These are phyloP conservation scores for Myrmaecium sp. DNA, from an alignment of 2,329 filamentous ascomycete species.

Conservation along the genomic window DNA sequence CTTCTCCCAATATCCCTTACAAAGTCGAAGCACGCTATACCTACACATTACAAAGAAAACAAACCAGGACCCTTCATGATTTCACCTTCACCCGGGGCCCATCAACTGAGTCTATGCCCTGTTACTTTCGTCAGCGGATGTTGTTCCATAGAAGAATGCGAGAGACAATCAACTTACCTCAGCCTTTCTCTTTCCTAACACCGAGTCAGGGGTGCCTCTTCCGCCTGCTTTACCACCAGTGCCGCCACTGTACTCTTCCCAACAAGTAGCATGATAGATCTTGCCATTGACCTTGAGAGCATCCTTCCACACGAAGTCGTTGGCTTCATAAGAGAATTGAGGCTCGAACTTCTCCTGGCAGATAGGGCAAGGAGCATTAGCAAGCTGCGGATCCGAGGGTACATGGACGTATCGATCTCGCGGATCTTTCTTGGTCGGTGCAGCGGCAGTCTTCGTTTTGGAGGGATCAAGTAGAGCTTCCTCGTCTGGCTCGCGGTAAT, in stretches of 20 bases:
- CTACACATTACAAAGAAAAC: too few species aligned
- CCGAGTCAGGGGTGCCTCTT: slow-evolving; percentile 17
- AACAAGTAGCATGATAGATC: slow-evolving; percentile 82
- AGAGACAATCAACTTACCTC: too few species aligned
- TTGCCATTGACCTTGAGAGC: slow-evolving; percentile 60
- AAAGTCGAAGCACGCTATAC: too few species aligned
- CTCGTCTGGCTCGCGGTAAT: slow-evolving; percentile 65
- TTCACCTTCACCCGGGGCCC: too few species aligned
- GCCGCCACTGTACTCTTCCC: slow-evolving; percentile 42
- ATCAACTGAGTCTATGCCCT: too few species aligned
- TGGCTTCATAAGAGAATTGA: slow-evolving; percentile 78
- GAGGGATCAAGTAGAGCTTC: slow-evolving; percentile 11
- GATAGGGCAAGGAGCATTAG: slow-evolving; percentile 73
- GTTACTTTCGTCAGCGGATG: too few species aligned
- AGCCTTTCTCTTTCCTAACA: slow-evolving; percentile 20
- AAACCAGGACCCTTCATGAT: too few species aligned
- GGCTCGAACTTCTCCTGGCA: slow-evolving; percentile 92
- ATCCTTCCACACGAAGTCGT: slow-evolving; percentile 96
- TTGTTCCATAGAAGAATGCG: too few species aligned
- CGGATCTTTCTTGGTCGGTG: slow-evolving; percentile 34
- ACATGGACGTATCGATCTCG: slow-evolving; percentile 62
- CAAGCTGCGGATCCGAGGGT: slow-evolving; percentile 57
- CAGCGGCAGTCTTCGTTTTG: slow-evolving; percentile 22
- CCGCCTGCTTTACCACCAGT: slow-evolving; percentile 12
- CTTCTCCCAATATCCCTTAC: too few species aligned